phyloP scores from a whole-genome alignment of 768 basidiomycete species.

The Phylloporus sp. region DNA sequence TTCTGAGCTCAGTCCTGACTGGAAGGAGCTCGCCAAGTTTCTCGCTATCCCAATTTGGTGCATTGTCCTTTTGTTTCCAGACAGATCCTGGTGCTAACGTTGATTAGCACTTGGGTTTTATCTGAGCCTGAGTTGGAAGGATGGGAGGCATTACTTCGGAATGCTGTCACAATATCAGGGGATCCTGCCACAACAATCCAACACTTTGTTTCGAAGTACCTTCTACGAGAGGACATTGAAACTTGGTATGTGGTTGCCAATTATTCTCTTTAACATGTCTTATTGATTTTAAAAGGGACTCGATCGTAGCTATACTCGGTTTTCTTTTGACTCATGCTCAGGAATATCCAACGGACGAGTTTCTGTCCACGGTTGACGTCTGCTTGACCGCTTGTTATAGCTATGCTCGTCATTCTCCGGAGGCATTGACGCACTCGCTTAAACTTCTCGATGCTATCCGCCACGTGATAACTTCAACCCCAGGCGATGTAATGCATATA shows the following conservation, averaged over 20 bases:
- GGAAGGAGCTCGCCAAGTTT: constrained; percentile 41
- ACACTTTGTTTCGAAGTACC: constrained; percentile 8
- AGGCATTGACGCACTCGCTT: constrained; percentile 28
- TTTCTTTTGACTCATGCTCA: constrained; percentile 11
- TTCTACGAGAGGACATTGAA: constrained; percentile 14
- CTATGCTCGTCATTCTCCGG: constrained; percentile 17
- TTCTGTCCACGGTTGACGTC: constrained; percentile 29
- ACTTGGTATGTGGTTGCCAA: constrained; percentile 18
- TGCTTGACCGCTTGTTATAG: constrained; percentile 35
- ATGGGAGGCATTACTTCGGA: constrained; percentile 39
- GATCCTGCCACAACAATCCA: constrained; percentile 9
- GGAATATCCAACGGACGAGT: constrained; percentile 10
- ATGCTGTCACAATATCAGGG: constrained; percentile 23
- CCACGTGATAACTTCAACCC: constrained; percentile 28
- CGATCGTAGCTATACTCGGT: constrained; percentile 14
- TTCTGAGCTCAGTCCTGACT: constrained; percentile 24
- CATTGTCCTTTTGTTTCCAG: constrained; percentile 3
- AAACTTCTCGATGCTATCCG: constrained; percentile 35
- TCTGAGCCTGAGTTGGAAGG: constrained; percentile 36
- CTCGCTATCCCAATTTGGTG: constrained; percentile 48
- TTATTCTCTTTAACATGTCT: constrained; percentile 1
- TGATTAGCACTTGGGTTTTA: constrained; percentile 42
- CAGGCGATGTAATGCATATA: constrained; percentile 30
- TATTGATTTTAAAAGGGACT: constrained; percentile 19
- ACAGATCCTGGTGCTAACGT: constrained; percentile 3